Conservation (phyloP, 768 basidiomycete genomes). For the Russula compacta region DNA sequence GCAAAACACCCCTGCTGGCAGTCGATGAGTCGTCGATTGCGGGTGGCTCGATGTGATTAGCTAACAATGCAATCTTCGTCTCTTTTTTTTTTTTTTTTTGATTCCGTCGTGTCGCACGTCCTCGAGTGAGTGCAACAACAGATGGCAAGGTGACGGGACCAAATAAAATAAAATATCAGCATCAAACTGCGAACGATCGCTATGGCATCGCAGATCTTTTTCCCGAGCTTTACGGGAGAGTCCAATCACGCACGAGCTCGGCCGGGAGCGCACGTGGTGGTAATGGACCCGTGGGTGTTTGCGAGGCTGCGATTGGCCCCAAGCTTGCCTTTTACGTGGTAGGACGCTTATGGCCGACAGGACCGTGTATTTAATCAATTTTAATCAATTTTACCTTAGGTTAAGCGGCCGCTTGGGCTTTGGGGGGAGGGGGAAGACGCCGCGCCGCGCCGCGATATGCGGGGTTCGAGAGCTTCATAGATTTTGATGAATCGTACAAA, state of each 20-base stretch:
- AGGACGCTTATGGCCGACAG: slow-evolving; percentile 1
- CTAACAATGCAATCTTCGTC: not conserved
- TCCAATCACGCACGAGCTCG: not conserved
- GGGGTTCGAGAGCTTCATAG: not conserved
- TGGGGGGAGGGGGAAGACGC: not conserved
- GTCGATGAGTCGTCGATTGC: not conserved
- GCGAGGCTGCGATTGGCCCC: not conserved
- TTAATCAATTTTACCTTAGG: slow-evolving; percentile 14
- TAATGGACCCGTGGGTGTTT: not conserved
- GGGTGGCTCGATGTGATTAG: not conserved
- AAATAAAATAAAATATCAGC: not conserved
- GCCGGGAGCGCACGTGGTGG: not conserved
- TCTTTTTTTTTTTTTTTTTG: not conserved
- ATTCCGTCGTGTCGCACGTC: not conserved
- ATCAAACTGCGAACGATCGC: not conserved
- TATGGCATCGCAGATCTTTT: not conserved
- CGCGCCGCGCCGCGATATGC: not conserved
- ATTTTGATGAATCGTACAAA: not conserved
- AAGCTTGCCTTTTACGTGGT: not conserved
- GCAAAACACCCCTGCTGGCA: not conserved
- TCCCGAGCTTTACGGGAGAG: not conserved
- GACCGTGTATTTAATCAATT: slow-evolving; percentile 4
- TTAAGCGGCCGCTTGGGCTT: slow-evolving; percentile 6
- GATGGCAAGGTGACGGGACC: not conserved
- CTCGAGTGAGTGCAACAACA: not conserved